phyloP scores from a whole-genome alignment of 176 grass and related monocot genomes.

The Oryza glaberrima region DNA sequence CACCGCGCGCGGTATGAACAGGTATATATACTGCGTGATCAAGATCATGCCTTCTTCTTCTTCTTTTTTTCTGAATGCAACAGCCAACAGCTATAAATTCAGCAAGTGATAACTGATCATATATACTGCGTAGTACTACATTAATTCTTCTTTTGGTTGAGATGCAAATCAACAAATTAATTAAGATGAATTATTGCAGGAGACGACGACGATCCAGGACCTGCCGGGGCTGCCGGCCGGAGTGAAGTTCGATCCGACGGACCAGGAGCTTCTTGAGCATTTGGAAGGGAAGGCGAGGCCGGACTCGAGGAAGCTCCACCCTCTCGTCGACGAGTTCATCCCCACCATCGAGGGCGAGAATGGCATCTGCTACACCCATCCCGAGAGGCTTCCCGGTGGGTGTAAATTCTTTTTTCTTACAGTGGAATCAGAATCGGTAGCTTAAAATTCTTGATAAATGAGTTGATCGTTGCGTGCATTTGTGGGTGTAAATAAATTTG shows the following conservation, averaged over 20 bases:
- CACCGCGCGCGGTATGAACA: slow-evolving; percentile 62
- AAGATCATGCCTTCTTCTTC: background rate
- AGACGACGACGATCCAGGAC: slow-evolving; percentile 52
- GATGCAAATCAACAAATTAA: background rate
- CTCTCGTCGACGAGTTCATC: slow-evolving; percentile 88
- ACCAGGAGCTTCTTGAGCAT: slow-evolving; percentile 80
- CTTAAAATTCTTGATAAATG: background rate
- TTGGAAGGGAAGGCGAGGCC: slow-evolving; percentile 75
- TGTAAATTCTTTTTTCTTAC: too few species aligned
- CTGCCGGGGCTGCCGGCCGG: slow-evolving; percentile 63
- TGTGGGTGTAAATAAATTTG: background rate
- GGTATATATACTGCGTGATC: background rate
- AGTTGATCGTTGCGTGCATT: background rate
- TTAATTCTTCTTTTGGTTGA: background rate
- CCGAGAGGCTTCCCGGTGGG: slow-evolving; percentile 62
- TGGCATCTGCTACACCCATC: slow-evolving; percentile 93
- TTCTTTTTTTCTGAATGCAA: background rate
- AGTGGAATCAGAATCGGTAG: background rate
- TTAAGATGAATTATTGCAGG: slow-evolving; percentile 49
- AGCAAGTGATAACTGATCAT: too few species aligned
- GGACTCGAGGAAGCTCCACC: slow-evolving; percentile 60
- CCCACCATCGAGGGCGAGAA: slow-evolving; percentile 79
- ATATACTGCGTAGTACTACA: background rate
- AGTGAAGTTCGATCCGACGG: slow-evolving; percentile 86
- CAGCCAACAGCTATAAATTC: too few species aligned